A percentile compares a stretch with the other conserved stretches of the same genome.
Evolutionary conservation across 371 early-diverging fungal species (phyloP).

Genomic region (Mortierella sp.): DNA sequence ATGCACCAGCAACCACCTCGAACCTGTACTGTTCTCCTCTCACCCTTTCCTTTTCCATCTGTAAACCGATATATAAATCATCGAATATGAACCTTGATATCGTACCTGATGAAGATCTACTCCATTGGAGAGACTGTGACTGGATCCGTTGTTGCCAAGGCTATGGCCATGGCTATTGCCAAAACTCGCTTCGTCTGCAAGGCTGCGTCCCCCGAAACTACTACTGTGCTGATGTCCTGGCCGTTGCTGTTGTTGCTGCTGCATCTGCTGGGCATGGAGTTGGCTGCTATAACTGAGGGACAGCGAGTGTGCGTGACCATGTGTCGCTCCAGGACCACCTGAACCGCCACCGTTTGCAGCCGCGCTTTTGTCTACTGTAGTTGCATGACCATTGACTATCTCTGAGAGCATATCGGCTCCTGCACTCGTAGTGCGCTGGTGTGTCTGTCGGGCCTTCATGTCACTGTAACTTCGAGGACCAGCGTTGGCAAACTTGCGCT

Average conservation of each 20-base stretch:
- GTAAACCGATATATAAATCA: not conserved
- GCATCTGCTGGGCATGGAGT: slow-evolving; percentile 25
- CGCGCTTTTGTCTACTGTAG: slow-evolving; percentile 2
- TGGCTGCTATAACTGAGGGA: slow-evolving; percentile 40
- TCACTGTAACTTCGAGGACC: slow-evolving; percentile 56
- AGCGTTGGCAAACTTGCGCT: slow-evolving; percentile 54
- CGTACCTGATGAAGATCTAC: slow-evolving; percentile 25
- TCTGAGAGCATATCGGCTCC: slow-evolving; percentile 63
- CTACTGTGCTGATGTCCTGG: slow-evolving; percentile 47
- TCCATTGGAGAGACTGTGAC: slow-evolving; percentile 24
- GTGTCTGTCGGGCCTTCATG: slow-evolving; percentile 55
- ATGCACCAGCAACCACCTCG: too few relatives aligned
- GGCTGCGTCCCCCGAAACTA: slow-evolving; percentile 42
- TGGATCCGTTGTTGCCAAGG: slow-evolving; percentile 19
- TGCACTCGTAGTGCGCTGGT: slow-evolving; percentile 61
- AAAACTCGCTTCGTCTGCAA: slow-evolving; percentile 26
- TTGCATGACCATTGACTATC: slow-evolving; percentile 27
- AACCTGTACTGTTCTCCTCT: too few relatives aligned
- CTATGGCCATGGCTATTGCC: slow-evolving; percentile 9
- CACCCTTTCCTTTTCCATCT: not conserved
- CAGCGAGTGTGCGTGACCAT: slow-evolving; percentile 36
- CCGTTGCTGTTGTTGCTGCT: slow-evolving; percentile 33
- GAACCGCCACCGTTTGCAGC: not conserved
- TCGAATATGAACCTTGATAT: not conserved
- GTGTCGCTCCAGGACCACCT: slow-evolving; percentile 4